Base-by-base conservation (phyloP, 352 stramenopile species). In the Thalassiosira mediterranea region DNA sequence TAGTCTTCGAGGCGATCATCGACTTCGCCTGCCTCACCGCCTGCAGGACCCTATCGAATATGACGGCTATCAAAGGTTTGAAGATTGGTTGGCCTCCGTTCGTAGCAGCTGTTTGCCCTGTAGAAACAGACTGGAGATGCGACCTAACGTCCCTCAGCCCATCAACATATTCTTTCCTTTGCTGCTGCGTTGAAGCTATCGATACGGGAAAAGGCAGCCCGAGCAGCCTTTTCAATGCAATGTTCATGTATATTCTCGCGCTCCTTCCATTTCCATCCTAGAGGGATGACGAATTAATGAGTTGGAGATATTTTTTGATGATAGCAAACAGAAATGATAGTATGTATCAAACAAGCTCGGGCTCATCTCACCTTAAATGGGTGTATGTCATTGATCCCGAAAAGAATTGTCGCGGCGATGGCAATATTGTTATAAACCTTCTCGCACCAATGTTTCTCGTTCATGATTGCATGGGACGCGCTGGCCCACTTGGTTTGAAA, bases 301-400 rank as follows among this genome's bases (percentile, higher is more conserved):
- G n/a, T n/a, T n/a, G n/a, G n/a, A n/a, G n/a, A n/a, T n/a, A n/a
- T n/a, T n/a, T n/a, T n/a, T n/a, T n/a, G n/a, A n/a, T n/a, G n/a
- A n/a, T n/a, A n/a, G n/a, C n/a, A n/a, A n/a, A n/a, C n/a, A n/a
- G n/a, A n/a, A n/a, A n/a, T n/a, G n/a, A n/a, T n/a, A n/a, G n/a
- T n/a, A n/a, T n/a, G n/a, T n/a, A n/a, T n/a, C n/a, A n/a, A n/a
- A n/a, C n/a, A n/a, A n/a, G n/a, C n/a, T n/a, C n/a, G n/a, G n/a
- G n/a, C n/a, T n/a, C n/a, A n/a, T n/a, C n/a, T n/a, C n/a, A n/a
- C n/a, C n/a, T n/a, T n/a, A n/a, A 88, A 88, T 13, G 66, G 53
- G 60, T 88, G 79, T 51, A 83, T 76, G 57, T 87, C 70, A 10
- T 76, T 63, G 11, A 84, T 68, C 32, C 68, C 75, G 49, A 80